Evolutionary conservation across 164 flowering plant species (phyloP).

Genomic region (Chimonanthus salicifolius): DNA sequence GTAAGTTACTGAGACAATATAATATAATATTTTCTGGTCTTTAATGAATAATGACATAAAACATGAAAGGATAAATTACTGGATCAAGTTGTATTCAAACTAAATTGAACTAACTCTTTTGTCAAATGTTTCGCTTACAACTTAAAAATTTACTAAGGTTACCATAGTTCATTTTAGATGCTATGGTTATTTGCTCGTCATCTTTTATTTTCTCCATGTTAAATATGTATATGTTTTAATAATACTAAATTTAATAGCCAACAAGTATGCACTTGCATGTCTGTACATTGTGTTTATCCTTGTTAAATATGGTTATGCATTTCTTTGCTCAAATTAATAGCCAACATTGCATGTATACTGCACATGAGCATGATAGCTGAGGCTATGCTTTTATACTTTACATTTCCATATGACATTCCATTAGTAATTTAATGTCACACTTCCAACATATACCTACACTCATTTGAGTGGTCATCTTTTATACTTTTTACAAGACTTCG

Average conservation of each 20-base stretch:
- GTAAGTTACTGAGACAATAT: conserved; percentile 11
- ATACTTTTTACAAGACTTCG: too few species aligned
- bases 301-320: too few species aligned
- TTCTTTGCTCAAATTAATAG: too few species aligned
- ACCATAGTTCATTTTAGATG: background rate
- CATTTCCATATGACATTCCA: background rate
- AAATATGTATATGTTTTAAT: too few species aligned
- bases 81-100: background rate
- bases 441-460: background rate
- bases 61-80: background rate
- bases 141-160: background rate
- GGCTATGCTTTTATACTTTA: background rate
- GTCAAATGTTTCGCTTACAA: background rate
- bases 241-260: too few species aligned
- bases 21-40: background rate
- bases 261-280: too few species aligned
- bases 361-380: background rate
- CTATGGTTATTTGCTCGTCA: background rate
- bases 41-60: background rate
- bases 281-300: too few species aligned
- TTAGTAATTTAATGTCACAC: background rate
- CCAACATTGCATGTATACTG: too few species aligned
- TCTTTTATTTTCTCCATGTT: background rate
- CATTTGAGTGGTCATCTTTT: too few species aligned
- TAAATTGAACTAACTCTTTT: background rate